phyloP scores from a whole-genome alignment of 176 grass and related monocot genomes.

The Oryza australiensis region DNA sequence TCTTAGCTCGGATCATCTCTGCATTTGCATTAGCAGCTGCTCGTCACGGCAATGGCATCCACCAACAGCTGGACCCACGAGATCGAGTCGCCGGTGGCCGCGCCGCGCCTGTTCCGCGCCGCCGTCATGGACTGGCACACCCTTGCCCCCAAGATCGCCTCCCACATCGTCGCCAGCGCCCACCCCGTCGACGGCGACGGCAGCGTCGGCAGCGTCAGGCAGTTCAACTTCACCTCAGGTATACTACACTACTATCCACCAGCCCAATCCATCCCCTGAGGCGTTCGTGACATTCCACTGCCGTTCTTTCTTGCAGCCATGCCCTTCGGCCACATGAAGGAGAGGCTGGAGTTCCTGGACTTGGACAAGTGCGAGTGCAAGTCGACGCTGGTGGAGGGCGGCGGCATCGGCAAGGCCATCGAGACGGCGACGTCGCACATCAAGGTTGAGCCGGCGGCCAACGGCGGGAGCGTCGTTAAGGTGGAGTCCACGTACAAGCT shows the following conservation, averaged over 20 bases:
- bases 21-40: neutral
- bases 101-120: constrained; percentile 71
- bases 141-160: constrained; percentile 58
- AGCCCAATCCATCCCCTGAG: no score
- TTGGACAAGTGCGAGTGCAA: constrained; percentile 59
- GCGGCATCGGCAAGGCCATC: constrained; percentile 47
- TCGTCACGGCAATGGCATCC: constrained; percentile 26
- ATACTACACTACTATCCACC: neutral
- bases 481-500: constrained; percentile 48
- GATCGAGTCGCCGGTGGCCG: constrained; percentile 50
- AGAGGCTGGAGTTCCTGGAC: constrained; percentile 65
- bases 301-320: constrained; percentile 38
- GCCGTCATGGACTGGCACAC: constrained; percentile 74
- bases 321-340: constrained; percentile 58
- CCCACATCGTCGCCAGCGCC: constrained; percentile 60
- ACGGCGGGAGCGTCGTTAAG: constrained; percentile 59
- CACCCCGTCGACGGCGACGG: constrained; percentile 45
- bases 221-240: constrained; percentile 85
- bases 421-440: constrained; percentile 51
- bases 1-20: neutral
- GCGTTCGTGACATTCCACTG: neutral
- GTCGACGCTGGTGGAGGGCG: constrained; percentile 59
- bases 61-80: constrained; percentile 49
- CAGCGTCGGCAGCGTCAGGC: constrained; percentile 57
- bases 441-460: constrained; percentile 57